phyloP scores from a whole-genome alignment of 164 flowering plant species.

The Hamamelis virginiana region DNA sequence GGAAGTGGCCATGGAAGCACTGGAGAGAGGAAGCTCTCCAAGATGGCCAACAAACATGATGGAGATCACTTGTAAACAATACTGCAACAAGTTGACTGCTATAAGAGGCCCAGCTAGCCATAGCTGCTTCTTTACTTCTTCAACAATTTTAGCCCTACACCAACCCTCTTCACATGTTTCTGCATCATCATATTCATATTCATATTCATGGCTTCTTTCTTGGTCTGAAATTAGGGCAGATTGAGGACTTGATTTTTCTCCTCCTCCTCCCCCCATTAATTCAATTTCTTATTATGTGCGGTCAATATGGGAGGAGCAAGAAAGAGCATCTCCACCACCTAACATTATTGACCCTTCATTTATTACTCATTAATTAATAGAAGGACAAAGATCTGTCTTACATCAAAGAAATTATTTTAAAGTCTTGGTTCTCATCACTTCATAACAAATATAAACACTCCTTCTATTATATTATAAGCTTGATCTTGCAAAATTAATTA shows the following conservation, averaged over 20 bases:
- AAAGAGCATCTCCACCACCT: neutral
- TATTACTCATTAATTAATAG: no score
- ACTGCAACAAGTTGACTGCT: constrained; percentile 37
- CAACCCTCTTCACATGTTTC: neutral
- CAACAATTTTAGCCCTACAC: constrained; percentile 12
- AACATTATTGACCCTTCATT: no score
- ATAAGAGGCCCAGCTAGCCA: constrained; percentile 46
- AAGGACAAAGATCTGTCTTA: no score
- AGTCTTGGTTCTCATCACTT: no score
- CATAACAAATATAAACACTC: no score
- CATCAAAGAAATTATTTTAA: no score
- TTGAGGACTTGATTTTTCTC: neutral
- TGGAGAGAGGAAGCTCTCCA: constrained; percentile 47
- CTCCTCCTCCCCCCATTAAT: neutral
- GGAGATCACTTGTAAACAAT: constrained; percentile 44
- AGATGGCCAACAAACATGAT: constrained; percentile 56
- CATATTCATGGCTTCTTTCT: neutral
- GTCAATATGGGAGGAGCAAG: neutral
- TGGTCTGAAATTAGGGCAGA: constrained; percentile 6
- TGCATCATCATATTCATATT: neutral
- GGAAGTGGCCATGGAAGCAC: constrained; percentile 60
- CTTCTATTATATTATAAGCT: no score
- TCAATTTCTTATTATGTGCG: neutral
- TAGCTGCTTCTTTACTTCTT: constrained; percentile 36
- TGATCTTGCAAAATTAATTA: no score